Base-by-base conservation (phyloP, 2,329 filamentous ascomycete species). In the Ophiostoma angusticollis region DNA sequence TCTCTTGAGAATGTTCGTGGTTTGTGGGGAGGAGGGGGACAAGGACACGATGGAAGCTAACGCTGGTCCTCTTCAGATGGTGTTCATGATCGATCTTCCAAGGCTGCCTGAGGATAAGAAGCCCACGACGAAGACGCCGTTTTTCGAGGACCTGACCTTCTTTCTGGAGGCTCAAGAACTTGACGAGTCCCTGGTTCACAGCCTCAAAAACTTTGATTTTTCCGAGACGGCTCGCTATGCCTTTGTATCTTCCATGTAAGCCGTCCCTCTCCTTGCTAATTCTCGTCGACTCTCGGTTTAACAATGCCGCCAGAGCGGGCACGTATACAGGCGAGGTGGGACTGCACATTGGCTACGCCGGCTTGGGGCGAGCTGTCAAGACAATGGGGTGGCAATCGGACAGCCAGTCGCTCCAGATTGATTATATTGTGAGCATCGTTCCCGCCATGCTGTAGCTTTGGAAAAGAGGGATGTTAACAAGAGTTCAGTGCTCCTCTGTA, bases 61-160 rank as follows among this genome's bases (percentile, higher is more conserved):
- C 35, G 9, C 30, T 30, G 14, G 16, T 21, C 33, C 23, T 21
- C 28, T 16, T 4, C 41, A 82, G 78, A 80, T 78, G 50, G 75
- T 87, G 7, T 96, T 94, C 54, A 54, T 96, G n/a, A 87, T 98
- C 47, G 91, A 98, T 54, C 71, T 96, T 8, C 89, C 91, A 6
- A 68, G 72, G 29, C 57, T 74, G 18, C 50, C 60, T n/a, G 24
- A 13, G 4, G 51, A 53, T 28, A 48, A 52, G n/a, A 48, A 47
- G 36, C 18, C 9, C 27, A 31, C 17, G 29, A 36, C 9, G 19
- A 14, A 39, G 13, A 48, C 43, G 5, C 40, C 36, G 1, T 95
- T 94, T 54, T 74, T 74, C 16, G 67, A 73, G 42, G 80, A 89
- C 29, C 63, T 95, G 19, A 57, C 70, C 17, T 71, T 74, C 51